Evolutionary conservation across 768 basidiomycete species (phyloP).

Genomic region (Solioccasus polychromus): DNA sequence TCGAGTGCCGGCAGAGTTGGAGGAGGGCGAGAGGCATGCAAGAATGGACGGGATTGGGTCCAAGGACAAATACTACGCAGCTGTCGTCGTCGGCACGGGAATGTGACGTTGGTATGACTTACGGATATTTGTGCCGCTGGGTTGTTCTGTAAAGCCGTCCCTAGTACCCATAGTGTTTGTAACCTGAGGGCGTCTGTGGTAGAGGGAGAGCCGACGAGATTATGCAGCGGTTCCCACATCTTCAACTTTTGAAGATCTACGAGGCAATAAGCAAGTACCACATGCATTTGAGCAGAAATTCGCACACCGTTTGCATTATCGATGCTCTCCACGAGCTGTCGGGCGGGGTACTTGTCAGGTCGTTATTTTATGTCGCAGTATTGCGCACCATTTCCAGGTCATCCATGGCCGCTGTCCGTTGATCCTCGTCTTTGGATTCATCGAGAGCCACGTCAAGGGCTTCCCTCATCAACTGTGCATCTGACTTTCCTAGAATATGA

Average conservation of each 20-base stretch:
- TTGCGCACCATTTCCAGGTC: constrained; percentile 79
- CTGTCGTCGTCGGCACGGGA: neutral
- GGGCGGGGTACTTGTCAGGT: neutral
- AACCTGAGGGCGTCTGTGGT: constrained; percentile 60
- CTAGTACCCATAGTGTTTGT: constrained; percentile 81
- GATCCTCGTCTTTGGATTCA: constrained; percentile 48
- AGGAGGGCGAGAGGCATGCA: constrained; percentile 54
- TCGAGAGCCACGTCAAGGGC: constrained; percentile 66
- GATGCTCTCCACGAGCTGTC: constrained; percentile 79
- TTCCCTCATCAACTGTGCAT: constrained; percentile 82
- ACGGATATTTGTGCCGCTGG: constrained; percentile 78
- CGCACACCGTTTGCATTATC: constrained; percentile 80
- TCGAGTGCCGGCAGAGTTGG: constrained; percentile 51
- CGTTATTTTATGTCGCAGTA: neutral
- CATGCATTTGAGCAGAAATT: neutral
- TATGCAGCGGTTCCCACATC: constrained; percentile 77
- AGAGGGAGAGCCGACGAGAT: constrained; percentile 51
- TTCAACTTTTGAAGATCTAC: constrained; percentile 71
- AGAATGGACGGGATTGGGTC: constrained; percentile 67
- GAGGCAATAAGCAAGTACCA: neutral
- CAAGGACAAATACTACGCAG: constrained; percentile 62
- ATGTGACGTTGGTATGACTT: constrained; percentile 27
- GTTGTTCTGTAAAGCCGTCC: constrained; percentile 89
- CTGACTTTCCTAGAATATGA: constrained; percentile 79
- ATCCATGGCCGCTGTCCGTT: constrained; percentile 69